These are phyloP conservation scores for Mycena vulgaris DNA, from an alignment of 768 basidiomycete genomes.

Conservation along the genomic window DNA sequence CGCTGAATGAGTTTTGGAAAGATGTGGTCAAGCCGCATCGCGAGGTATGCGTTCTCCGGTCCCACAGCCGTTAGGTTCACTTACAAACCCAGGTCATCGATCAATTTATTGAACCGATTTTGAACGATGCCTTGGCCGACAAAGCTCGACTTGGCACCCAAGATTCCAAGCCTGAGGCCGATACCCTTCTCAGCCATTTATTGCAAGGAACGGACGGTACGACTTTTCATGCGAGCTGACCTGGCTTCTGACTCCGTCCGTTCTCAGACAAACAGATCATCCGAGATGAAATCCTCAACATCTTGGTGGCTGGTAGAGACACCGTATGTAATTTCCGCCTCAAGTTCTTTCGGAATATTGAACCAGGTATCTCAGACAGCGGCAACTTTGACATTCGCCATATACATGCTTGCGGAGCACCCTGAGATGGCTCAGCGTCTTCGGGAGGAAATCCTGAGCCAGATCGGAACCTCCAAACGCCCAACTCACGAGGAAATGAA, in stretches of 20 bases:
- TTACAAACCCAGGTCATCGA: constrained; percentile 53
- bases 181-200: constrained; percentile 62
- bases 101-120: constrained; percentile 64
- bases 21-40: constrained; percentile 50
- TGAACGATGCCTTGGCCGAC: constrained; percentile 58
- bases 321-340: constrained; percentile 42
- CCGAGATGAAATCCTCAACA: constrained; percentile 42
- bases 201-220: constrained; percentile 59
- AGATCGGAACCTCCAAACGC: constrained; percentile 46
- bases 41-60: background rate
- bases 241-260: constrained; percentile 1
- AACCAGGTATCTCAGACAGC: constrained; percentile 44
- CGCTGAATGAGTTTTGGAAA: constrained; percentile 60
- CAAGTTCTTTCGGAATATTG: background rate
- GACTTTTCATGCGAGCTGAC: background rate
- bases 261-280: constrained; percentile 40
- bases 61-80: background rate
- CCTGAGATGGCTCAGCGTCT: constrained; percentile 50
- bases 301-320: constrained; percentile 47
- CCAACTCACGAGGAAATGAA: constrained; percentile 56
- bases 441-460: constrained; percentile 52
- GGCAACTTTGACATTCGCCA: constrained; percentile 50
- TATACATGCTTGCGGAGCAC: constrained; percentile 58
- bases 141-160: constrained; percentile 37
- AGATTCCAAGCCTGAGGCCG: constrained; percentile 42